Percentiles rank a stretch among this genome's conserved stretches.
Conservation (phyloP, 495 filamentous ascomycete genomes). For the Glonium stellatum region DNA sequence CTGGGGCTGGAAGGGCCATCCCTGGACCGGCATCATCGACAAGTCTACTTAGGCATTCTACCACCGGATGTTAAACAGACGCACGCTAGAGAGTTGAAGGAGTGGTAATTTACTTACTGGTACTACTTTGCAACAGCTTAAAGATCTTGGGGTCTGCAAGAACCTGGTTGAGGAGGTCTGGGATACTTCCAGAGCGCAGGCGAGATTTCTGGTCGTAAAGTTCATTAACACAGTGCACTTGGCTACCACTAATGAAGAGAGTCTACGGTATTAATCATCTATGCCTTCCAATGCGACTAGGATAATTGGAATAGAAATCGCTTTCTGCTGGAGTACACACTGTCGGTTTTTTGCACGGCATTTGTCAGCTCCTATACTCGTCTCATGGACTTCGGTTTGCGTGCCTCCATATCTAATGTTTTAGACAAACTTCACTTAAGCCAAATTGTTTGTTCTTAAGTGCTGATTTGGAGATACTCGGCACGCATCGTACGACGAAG, state of each 20-base stretch:
- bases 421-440: not conserved
- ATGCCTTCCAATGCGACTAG: slow-evolving; percentile 3
- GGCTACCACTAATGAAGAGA: not conserved
- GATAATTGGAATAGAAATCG: slow-evolving; percentile 19
- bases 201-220: not conserved
- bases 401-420: not conserved
- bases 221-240: not conserved
- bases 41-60: slow-evolving; percentile 14
- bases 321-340: slow-evolving; percentile 29
- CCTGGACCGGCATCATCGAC: slow-evolving; percentile 32
- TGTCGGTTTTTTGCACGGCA: not conserved
- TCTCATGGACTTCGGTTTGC: not conserved
- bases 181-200: not conserved
- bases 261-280: slow-evolving; percentile 1
- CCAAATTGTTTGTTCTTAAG: slow-evolving; percentile 19
- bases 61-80: not conserved
- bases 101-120: not conserved
- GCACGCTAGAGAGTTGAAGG: slow-evolving; percentile 2
- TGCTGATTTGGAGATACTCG: slow-evolving; percentile 2
- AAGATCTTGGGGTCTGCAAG: not conserved
- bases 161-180: not conserved
- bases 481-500: not conserved
- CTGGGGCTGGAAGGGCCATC: slow-evolving; percentile 18
- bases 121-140: not conserved
- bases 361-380: not conserved